phyloP scores from a whole-genome alignment of 208 protist genomes.

The Wallacemonas sp. region DNA sequence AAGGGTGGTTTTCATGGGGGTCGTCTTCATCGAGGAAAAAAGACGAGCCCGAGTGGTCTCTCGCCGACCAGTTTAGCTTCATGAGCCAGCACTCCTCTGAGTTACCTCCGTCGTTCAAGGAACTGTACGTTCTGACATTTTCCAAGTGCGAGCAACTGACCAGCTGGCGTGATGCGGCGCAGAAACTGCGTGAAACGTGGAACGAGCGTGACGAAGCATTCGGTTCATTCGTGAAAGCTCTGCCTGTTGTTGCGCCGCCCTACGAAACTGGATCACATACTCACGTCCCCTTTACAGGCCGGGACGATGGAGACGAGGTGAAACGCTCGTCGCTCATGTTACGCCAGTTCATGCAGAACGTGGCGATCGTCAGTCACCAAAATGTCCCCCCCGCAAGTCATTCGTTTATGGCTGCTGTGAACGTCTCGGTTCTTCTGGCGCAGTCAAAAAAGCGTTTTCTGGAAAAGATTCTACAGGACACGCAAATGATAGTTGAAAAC shows the following conservation, averaged over 20 bases:
- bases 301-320: background rate
- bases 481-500: background rate
- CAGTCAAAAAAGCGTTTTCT: background rate
- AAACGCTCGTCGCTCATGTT: conserved; percentile 10
- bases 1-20: conserved; percentile 42
- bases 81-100: conserved; percentile 16
- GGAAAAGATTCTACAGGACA: background rate
- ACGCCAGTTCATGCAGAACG: conserved; percentile 14
- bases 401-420: background rate
- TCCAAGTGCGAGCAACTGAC: conserved; percentile 15
- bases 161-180: background rate
- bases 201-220: conserved; percentile 21
- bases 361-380: background rate
- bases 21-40: background rate
- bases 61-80: conserved; percentile 23
- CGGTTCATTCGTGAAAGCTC: conserved; percentile 6
- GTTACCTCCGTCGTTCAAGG: conserved; percentile 25
- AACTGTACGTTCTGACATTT: conserved; percentile 12
- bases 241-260: conserved; percentile 2
- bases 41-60: background rate
- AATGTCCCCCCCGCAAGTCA: background rate
- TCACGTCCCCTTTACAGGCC: conserved; percentile 1
- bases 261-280: conserved; percentile 1
- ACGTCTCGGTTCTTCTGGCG: background rate
- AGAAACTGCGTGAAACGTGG: conserved; percentile 15